These are phyloP conservation scores for Persicaria maculosa DNA, from an alignment of 148 eudicot genomes.

Conservation along the genomic window DNA sequence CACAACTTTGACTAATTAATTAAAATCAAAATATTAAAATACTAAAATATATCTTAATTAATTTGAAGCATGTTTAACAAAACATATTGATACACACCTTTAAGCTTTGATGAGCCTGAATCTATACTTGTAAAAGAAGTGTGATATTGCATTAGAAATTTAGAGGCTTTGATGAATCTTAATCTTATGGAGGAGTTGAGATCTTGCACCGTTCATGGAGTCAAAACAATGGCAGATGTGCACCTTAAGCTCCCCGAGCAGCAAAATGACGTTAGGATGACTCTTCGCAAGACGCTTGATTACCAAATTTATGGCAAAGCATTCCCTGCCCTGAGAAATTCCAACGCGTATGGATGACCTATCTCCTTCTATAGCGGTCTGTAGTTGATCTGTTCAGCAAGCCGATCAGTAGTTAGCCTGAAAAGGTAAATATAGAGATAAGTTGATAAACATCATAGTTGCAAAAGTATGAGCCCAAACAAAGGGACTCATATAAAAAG, in stretches of 20 bases:
- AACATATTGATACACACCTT: too few relatives aligned
- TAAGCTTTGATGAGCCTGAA: too few relatives aligned
- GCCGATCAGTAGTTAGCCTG: conserved; percentile 59
- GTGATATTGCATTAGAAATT: conserved; percentile 26
- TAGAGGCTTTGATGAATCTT: conserved; percentile 20
- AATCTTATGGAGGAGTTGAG: conserved; percentile 41
- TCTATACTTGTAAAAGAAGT: background rate
- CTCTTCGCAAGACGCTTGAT: conserved; percentile 53
- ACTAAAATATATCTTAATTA: too few relatives aligned
- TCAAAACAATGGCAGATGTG: conserved; percentile 63
- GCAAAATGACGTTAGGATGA: conserved; percentile 31
- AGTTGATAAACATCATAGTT: too few relatives aligned
- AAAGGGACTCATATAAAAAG: too few relatives aligned
- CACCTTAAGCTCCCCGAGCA: conserved; percentile 61
- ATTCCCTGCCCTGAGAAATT: conserved; percentile 58
- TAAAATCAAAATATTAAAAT: too few relatives aligned
- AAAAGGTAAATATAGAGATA: too few relatives aligned
- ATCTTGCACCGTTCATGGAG: conserved; percentile 63
- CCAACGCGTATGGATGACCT: conserved; percentile 49
- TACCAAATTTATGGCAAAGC: conserved; percentile 50
- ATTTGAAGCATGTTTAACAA: too few relatives aligned
- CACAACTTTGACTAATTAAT: too few relatives aligned
- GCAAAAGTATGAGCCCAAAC: too few relatives aligned
- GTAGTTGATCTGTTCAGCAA: conserved; percentile 48
- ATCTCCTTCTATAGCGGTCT: conserved; percentile 50